Conservation (phyloP, 495 filamentous ascomycete genomes). For the Cryomyces antarcticus region DNA sequence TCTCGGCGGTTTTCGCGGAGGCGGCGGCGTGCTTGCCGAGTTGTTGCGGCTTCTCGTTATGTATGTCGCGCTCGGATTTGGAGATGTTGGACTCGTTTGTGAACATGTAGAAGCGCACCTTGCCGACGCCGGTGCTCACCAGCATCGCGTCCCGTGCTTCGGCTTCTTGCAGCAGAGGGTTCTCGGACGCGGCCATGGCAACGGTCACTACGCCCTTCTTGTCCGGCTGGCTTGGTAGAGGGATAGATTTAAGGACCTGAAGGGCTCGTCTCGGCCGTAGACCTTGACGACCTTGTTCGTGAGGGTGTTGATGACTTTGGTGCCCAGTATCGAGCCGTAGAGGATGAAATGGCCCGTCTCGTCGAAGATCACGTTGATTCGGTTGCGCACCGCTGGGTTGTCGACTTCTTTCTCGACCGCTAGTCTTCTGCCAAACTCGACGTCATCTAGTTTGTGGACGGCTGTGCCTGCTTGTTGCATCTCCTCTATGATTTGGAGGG, state of each 20-base stretch:
- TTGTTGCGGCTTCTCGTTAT: slow-evolving; percentile 74
- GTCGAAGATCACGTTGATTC: slow-evolving; percentile 78
- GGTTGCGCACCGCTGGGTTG: slow-evolving; percentile 39
- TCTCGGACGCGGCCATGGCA: slow-evolving; percentile 90
- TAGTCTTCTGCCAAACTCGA: slow-evolving; percentile 81
- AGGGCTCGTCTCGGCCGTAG: slow-evolving; percentile 73
- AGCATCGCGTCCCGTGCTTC: slow-evolving; percentile 84
- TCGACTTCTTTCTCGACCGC: slow-evolving; percentile 79
- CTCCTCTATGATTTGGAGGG: slow-evolving; percentile 60
- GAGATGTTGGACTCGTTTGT: slow-evolving; percentile 57
- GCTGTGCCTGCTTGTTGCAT: slow-evolving; percentile 89
- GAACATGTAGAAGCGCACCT: slow-evolving; percentile 95
- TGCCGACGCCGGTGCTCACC: slow-evolving; percentile 61
- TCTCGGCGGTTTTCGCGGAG: slow-evolving; percentile 41
- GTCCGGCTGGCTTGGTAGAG: slow-evolving; percentile 88
- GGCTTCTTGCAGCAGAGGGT: slow-evolving; percentile 83
- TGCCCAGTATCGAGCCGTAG: slow-evolving; percentile 77
- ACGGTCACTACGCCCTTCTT: slow-evolving; percentile 83
- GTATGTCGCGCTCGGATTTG: slow-evolving; percentile 72
- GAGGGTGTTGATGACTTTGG: slow-evolving; percentile 85
- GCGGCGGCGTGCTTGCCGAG: slow-evolving; percentile 9
- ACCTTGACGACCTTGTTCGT: slow-evolving; percentile 78
- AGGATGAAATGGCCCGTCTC: slow-evolving; percentile 90
- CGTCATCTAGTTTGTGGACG: slow-evolving; percentile 53
- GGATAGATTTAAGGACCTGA: slow-evolving; percentile 60